phyloP scores from a whole-genome alignment of 148 eudicot species.

The Euryodendron excelsum region DNA sequence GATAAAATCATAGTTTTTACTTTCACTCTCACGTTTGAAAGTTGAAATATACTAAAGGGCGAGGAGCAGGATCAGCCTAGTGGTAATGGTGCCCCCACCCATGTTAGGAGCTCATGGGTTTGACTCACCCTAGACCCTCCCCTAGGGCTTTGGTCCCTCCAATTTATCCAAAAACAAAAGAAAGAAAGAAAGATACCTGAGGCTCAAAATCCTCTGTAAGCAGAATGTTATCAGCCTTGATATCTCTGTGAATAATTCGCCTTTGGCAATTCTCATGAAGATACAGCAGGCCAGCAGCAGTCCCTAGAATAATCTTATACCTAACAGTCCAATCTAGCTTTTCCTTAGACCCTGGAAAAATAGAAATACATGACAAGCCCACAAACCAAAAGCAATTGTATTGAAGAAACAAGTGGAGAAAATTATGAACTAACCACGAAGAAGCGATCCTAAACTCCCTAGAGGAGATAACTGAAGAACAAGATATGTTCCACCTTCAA shows the following conservation, averaged over 20 bases:
- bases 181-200: constrained; percentile 70
- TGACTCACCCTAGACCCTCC: too few species aligned
- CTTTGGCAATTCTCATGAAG: constrained; percentile 83
- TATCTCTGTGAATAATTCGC: constrained; percentile 91
- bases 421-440: constrained; percentile 46
- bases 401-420: background rate
- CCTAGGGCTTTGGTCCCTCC: too few species aligned
- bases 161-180: too few species aligned
- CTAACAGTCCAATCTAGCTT: constrained; percentile 60
- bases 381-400: constrained; percentile 1
- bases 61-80: too few species aligned
- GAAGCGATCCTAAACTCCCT: constrained; percentile 75
- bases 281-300: constrained; percentile 74
- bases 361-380: background rate
- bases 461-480: constrained; percentile 71
- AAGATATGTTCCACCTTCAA: constrained; percentile 66
- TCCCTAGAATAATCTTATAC: constrained; percentile 73
- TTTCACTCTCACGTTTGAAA: constrained; percentile 11
- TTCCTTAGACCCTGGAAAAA: constrained; percentile 46
- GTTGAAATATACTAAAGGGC: too few species aligned
- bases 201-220: constrained; percentile 79
- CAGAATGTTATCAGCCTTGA: constrained; percentile 81
- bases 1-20: background rate
- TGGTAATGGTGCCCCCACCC: too few species aligned
- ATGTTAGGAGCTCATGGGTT: too few species aligned